Evolutionary conservation across 1,139 yeast genomes (phyloP).

Genomic region (Debaryomycetaceae sp.): DNA sequence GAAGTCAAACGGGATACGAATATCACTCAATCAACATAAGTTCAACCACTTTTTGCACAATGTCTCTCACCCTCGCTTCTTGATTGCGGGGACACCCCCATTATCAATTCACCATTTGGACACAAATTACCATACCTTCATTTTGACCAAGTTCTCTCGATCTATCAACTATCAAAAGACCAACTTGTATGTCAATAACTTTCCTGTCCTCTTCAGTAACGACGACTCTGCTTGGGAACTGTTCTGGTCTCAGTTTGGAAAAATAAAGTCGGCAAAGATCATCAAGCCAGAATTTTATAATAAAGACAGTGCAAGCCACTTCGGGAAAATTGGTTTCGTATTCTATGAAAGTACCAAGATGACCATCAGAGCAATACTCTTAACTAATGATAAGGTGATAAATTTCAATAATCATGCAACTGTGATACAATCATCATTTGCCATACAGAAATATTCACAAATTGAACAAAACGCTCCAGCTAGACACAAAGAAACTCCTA

Average conservation of each 20-base stretch:
- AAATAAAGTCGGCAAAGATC: conserved; percentile 42
- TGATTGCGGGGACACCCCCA: conserved; percentile 1
- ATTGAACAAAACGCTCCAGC: background rate
- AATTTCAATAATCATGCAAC: conserved; percentile 19
- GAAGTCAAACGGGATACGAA: conserved; percentile 11
- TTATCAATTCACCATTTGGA: conserved; percentile 6
- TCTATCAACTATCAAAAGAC: conserved; percentile 50
- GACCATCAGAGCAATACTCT: conserved; percentile 38
- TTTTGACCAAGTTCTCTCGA: conserved; percentile 14
- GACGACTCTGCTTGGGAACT: conserved; percentile 36
- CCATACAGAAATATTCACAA: conserved; percentile 26
- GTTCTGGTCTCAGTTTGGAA: conserved; percentile 43
- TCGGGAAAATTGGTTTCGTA: conserved; percentile 43
- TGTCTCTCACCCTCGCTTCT: conserved; percentile 10
- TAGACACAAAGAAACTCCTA: background rate
- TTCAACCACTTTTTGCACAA: conserved; percentile 32
- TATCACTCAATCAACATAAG: conserved; percentile 39
- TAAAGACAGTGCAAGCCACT: conserved; percentile 12
- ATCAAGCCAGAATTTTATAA: conserved; percentile 42
- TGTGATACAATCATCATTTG: conserved; percentile 39
- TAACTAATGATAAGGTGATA: conserved; percentile 33
- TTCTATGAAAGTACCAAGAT: conserved; percentile 35
- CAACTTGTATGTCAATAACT: conserved; percentile 54
- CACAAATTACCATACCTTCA: conserved; percentile 6
- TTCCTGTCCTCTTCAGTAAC: conserved; percentile 42